phyloP scores from a whole-genome alignment of 768 basidiomycete species.

The Pleurotus sapidus region DNA sequence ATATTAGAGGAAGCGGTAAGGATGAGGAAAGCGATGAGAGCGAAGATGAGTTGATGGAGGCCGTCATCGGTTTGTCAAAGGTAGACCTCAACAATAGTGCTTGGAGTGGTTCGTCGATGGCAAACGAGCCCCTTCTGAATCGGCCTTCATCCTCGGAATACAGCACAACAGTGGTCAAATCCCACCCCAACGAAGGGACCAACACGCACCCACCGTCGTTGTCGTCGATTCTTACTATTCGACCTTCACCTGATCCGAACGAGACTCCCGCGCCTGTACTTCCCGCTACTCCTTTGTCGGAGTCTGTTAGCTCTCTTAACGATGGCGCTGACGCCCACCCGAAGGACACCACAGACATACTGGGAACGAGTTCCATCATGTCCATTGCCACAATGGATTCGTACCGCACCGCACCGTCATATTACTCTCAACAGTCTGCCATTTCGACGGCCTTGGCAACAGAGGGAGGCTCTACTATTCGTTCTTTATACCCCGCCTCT shows the following conservation, averaged over 20 bases:
- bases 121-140: constrained; percentile 51
- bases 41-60: constrained; percentile 65
- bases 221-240: constrained; percentile 74
- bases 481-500: constrained; percentile 25
- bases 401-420: constrained; percentile 59
- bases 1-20: constrained; percentile 43
- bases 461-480: constrained; percentile 72
- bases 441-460: constrained; percentile 63
- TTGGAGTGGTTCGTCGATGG: constrained; percentile 42
- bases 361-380: constrained; percentile 33
- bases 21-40: constrained; percentile 57
- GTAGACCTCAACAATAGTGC: constrained; percentile 43
- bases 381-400: constrained; percentile 60
- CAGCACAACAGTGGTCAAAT: constrained; percentile 66
- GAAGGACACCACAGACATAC: constrained; percentile 26
- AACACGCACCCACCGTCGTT: constrained; percentile 46
- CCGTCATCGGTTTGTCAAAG: constrained; percentile 49
- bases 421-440: constrained; percentile 30
- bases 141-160: constrained; percentile 50
- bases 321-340: constrained; percentile 16
- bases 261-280: constrained; percentile 36
- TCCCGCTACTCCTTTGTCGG: constrained; percentile 28
- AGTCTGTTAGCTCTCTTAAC: constrained; percentile 18
- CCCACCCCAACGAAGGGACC: constrained; percentile 35
- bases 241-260: constrained; percentile 51